Conservation (phyloP, 495 filamentous ascomycete genomes). For the Emericellopsis terricola region DNA sequence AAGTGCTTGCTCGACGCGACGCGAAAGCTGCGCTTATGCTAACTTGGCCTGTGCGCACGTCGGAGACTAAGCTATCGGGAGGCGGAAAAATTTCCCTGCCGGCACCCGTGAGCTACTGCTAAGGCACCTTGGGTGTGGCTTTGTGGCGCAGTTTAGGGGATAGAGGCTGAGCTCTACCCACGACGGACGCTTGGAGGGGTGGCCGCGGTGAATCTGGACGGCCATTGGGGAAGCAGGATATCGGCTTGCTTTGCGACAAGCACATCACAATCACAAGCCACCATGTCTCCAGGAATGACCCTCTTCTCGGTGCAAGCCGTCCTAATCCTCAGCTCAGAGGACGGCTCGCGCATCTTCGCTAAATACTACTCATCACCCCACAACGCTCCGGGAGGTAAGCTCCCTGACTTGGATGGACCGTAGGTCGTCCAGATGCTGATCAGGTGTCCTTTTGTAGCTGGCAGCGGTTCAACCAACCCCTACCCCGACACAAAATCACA, state of each 20-base stretch:
- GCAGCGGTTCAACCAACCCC: constrained; percentile 33
- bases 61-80: too few species aligned
- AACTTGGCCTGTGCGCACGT: too few species aligned
- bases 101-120: neutral
- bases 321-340: constrained; percentile 74
- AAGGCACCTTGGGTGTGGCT: neutral
- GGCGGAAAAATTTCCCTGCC: neutral
- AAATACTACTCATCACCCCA: constrained; percentile 93
- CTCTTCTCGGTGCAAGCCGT: constrained; percentile 88
- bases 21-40: neutral
- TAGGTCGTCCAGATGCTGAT: neutral
- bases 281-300: constrained; percentile 43
- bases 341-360: constrained; percentile 76
- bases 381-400: constrained; percentile 29
- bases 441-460: neutral
- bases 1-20: constrained; percentile 4
- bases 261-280: too few species aligned
- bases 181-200: too few species aligned
- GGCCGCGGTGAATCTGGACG: too few species aligned
- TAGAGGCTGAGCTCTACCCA: too few species aligned
- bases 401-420: constrained; percentile 2
- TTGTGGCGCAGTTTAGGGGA: constrained; percentile 1
- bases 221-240: too few species aligned
- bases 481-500: constrained; percentile 86
- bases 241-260: too few species aligned